Conservation (phyloP, 1,284 basidiomycete species). For the Lentinula novae-zelandiae region DNA sequence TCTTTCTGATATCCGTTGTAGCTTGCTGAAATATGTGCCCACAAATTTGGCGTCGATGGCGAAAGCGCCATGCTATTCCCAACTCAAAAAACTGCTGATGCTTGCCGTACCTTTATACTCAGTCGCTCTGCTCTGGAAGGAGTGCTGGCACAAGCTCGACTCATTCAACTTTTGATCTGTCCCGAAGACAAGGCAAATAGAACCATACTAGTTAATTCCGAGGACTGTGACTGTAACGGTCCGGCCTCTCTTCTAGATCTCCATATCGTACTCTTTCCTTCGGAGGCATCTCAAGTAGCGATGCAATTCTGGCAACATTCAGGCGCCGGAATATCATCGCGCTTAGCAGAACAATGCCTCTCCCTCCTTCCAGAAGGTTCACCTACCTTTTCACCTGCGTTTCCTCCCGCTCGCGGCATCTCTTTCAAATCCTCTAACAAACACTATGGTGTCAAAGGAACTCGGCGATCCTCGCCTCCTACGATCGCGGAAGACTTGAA, state of each 20-base stretch:
- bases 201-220: constrained; percentile 24
- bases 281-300: constrained; percentile 62
- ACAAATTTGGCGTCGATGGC: constrained; percentile 68
- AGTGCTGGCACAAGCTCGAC: constrained; percentile 50
- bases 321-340: constrained; percentile 86
- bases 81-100: constrained; percentile 66
- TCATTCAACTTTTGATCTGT: constrained; percentile 74
- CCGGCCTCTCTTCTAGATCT: constrained; percentile 46
- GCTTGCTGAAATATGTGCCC: constrained; percentile 75
- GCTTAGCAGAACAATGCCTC: constrained; percentile 83
- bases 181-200: constrained; percentile 44
- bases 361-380: constrained; percentile 50
- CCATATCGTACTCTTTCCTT: constrained; percentile 80
- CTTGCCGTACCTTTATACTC: constrained; percentile 76
- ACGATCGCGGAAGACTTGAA: constrained; percentile 33
- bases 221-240: constrained; percentile 16
- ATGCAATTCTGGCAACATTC: constrained; percentile 98
- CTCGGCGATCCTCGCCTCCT: constrained; percentile 18
- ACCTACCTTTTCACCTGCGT: constrained; percentile 22
- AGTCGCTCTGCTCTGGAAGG: constrained; percentile 40
- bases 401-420: constrained; percentile 27
- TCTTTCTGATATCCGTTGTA: constrained; percentile 27
- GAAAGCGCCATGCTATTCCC: constrained; percentile 82
- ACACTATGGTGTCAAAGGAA: constrained; percentile 56
- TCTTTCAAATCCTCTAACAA: constrained; percentile 49